These are phyloP conservation scores for Scopulariopsis brevicaulis DNA, from an alignment of 2,329 filamentous ascomycete genomes.

Conservation along the genomic window DNA sequence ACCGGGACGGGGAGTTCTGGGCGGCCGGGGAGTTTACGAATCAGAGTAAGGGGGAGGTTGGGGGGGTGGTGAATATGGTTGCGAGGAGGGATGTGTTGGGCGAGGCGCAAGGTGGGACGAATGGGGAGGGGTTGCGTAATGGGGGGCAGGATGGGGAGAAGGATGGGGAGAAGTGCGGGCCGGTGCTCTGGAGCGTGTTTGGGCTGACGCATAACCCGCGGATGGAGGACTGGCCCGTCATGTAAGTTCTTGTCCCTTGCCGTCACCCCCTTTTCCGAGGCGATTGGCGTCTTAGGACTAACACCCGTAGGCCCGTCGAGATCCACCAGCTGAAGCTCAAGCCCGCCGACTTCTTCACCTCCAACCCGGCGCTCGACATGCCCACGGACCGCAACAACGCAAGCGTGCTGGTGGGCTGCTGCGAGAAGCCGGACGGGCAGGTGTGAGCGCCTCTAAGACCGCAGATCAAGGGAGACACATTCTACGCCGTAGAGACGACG, in stretches of 20 bases:
- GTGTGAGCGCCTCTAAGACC: background rate
- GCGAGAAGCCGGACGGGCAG: background rate
- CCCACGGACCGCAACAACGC: conserved; percentile 22
- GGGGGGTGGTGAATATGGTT: conserved; percentile 34
- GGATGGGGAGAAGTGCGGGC: conserved; percentile 14
- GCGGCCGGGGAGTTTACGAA: conserved; percentile 40
- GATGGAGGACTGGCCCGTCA: conserved; percentile 38
- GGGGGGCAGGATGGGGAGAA: background rate
- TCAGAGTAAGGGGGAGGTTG: conserved; percentile 28
- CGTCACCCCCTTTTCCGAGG: background rate
- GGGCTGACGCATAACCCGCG: conserved; percentile 35
- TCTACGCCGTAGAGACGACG: background rate
- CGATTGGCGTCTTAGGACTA: background rate
- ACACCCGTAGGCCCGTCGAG: conserved; percentile 29
- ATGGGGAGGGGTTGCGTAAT: background rate
- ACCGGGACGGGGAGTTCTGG: conserved; percentile 37
- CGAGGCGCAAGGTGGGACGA: conserved; percentile 8
- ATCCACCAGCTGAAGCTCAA: conserved; percentile 32
- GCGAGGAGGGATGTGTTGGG: conserved; percentile 16
- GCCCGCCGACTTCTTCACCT: conserved; percentile 33
- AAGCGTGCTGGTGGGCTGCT: conserved; percentile 23
- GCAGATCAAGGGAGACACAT: background rate
- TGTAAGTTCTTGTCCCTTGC: conserved; percentile 23
- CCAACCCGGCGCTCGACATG: conserved; percentile 33
- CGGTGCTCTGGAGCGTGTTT: conserved; percentile 35